phyloP scores from a whole-genome alignment of 305 asterid species.

The Solanum hybrid region DNA sequence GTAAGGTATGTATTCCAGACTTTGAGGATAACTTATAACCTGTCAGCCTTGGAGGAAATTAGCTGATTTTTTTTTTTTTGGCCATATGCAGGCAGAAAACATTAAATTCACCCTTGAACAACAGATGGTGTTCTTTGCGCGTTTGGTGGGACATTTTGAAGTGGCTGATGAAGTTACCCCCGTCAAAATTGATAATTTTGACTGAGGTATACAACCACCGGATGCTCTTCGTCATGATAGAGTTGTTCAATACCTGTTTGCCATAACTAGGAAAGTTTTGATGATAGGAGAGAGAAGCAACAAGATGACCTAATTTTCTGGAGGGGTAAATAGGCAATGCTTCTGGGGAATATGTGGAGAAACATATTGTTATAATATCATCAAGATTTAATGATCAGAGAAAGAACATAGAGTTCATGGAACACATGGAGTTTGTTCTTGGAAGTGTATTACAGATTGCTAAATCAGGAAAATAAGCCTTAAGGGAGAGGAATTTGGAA shows the following conservation, averaged over 20 bases:
- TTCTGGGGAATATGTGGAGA: background rate
- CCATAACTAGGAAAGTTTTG: background rate
- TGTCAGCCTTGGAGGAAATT: background rate
- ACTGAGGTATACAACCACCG: slow-evolving; percentile 22
- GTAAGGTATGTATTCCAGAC: slow-evolving; percentile 42
- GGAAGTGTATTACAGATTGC: background rate
- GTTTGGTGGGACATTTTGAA: slow-evolving; percentile 54
- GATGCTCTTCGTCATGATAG: background rate
- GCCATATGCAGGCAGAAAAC: slow-evolving; percentile 63
- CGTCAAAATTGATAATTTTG: slow-evolving; percentile 61
- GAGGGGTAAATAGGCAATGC: background rate
- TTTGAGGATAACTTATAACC: background rate
- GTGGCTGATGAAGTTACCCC: slow-evolving; percentile 80
- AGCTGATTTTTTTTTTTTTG: background rate
- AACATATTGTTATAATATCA: background rate
- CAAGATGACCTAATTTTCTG: background rate
- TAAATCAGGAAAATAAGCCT: background rate
- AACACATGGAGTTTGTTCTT: background rate
- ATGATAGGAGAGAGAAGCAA: background rate
- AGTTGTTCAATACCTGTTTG: background rate
- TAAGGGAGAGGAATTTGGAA: background rate
- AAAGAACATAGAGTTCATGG: background rate
- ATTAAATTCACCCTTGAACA: slow-evolving; percentile 88
- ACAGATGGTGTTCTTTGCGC: slow-evolving; percentile 87
- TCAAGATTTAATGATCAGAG: background rate